These are phyloP conservation scores for Sphagnurus paluster DNA, from an alignment of 1,284 basidiomycete species.

Conservation along the genomic window DNA sequence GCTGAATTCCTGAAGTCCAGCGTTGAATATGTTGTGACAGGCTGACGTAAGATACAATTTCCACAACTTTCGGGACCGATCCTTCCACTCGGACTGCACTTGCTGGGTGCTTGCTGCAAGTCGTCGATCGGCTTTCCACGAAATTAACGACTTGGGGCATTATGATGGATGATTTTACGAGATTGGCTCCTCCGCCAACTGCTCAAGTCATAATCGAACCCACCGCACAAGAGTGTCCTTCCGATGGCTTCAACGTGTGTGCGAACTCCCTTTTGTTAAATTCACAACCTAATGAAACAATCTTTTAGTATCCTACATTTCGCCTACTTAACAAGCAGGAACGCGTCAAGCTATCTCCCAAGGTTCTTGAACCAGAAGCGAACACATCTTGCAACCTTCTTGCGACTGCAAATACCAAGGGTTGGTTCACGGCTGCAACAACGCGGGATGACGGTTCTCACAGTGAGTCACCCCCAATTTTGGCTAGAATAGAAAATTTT, in stretches of 20 bases:
- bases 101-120: background rate
- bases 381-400: constrained; percentile 45
- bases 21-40: background rate
- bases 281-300: constrained; percentile 1
- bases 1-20: background rate
- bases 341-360: constrained; percentile 57
- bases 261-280: constrained; percentile 2
- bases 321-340: constrained; percentile 55
- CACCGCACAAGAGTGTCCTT: constrained; percentile 32
- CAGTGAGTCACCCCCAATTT: constrained; percentile 31
- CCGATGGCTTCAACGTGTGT: constrained; percentile 46
- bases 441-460: constrained; percentile 33
- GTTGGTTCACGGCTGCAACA: constrained; percentile 65
- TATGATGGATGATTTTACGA: constrained; percentile 35
- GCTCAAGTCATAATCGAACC: constrained; percentile 36
- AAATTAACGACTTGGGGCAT: background rate
- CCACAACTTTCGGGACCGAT: background rate
- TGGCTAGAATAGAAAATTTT: background rate
- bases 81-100: background rate
- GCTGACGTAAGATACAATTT: background rate
- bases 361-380: constrained; percentile 43
- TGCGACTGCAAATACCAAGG: constrained; percentile 54
- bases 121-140: background rate
- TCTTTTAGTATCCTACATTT: constrained; percentile 40
- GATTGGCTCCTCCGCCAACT: constrained; percentile 33